These are phyloP conservation scores for Coemansia sp. DNA, from an alignment of 192 early-diverging fungal species.

Conservation along the genomic window DNA sequence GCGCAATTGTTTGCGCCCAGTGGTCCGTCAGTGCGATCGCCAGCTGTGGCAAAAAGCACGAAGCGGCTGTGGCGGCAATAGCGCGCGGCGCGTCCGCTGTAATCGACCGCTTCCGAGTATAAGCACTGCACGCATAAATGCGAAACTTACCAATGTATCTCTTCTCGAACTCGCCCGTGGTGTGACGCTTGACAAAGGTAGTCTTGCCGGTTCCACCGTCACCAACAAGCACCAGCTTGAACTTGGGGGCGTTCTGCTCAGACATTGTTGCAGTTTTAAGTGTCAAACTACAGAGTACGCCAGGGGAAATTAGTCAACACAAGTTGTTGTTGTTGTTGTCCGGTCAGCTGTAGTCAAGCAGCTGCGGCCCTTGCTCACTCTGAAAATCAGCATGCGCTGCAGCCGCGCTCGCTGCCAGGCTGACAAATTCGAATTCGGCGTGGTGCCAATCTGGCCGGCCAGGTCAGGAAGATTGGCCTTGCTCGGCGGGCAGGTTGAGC, in stretches of 20 bases:
- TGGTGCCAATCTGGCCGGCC: no score
- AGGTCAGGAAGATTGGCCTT: no score
- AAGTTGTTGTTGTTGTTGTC: background rate
- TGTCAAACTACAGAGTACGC: conserved; percentile 20
- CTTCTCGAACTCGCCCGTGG: conserved; percentile 99
- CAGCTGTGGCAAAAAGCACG: background rate
- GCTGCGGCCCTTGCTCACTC: no score
- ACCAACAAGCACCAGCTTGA: conserved; percentile 75
- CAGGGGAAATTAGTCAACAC: background rate
- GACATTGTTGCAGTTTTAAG: conserved; percentile 27
- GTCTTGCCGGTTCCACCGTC: conserved; percentile 99
- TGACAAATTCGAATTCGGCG: no score
- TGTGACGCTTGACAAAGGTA: conserved; percentile 99
- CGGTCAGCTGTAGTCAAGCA: no score
- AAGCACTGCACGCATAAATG: background rate
- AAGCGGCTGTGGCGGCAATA: background rate
- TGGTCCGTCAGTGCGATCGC: background rate
- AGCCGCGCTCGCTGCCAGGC: no score
- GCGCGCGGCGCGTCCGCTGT: background rate
- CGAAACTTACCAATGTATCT: conserved; percentile 79
- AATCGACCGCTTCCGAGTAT: no score
- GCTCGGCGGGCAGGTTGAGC: no score
- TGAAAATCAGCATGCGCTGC: no score
- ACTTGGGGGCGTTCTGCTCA: conserved; percentile 35
- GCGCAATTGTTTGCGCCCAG: conserved; percentile 3